phyloP scores from a whole-genome alignment of 2,329 filamentous ascomycete species.

The Microdochium trichocladiopsis region DNA sequence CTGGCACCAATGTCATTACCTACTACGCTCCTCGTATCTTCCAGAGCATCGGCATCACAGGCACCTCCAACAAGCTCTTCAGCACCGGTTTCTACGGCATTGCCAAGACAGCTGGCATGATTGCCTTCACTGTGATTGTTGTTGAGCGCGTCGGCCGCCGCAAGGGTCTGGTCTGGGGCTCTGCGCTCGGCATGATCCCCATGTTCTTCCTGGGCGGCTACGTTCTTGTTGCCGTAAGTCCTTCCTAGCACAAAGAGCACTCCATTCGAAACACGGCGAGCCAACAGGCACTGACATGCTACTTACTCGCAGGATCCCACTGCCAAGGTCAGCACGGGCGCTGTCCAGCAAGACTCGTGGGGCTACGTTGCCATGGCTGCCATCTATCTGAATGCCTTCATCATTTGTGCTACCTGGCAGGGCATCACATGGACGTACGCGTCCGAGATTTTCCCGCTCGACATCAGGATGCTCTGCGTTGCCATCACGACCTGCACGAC shows the following conservation, averaged over 20 bases:
- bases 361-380: constrained; percentile 41
- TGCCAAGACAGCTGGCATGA: constrained; percentile 26
- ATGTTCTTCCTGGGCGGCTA: constrained; percentile 34
- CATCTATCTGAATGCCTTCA: constrained; percentile 29
- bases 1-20: constrained; percentile 53
- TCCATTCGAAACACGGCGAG: constrained; percentile 38
- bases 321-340: constrained; percentile 33
- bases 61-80: constrained; percentile 24
- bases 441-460: constrained; percentile 15
- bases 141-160: constrained; percentile 40
- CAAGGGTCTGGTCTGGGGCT: constrained; percentile 36
- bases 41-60: constrained; percentile 25
- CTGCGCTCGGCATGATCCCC: constrained; percentile 28
- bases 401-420: constrained; percentile 32
- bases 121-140: constrained; percentile 33
- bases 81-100: constrained; percentile 33
- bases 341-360: constrained; percentile 31
- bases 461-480: constrained; percentile 15
- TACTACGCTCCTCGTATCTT: constrained; percentile 41
- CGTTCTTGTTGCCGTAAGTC: constrained; percentile 17
- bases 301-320: constrained; percentile 13
- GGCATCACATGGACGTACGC: constrained; percentile 29
- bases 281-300: constrained; percentile 32
- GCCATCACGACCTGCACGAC: constrained; percentile 13
- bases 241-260: constrained; percentile 1